These are phyloP conservation scores for Apiospora koreana DNA, from an alignment of 2,329 filamentous ascomycete species.

Conservation along the genomic window DNA sequence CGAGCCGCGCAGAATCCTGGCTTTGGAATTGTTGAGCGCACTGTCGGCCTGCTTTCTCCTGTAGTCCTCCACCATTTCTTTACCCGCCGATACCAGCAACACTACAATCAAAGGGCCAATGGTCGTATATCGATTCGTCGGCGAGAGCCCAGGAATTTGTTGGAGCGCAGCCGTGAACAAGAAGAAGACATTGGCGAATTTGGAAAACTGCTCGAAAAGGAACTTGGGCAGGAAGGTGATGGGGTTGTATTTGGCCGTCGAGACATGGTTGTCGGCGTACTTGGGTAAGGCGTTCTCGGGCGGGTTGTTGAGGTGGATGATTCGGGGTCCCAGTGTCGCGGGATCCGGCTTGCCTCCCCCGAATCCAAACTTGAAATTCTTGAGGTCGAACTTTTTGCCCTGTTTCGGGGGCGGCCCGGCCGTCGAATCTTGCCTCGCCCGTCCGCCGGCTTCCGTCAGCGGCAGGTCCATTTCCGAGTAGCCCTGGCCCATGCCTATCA, in stretches of 20 bases:
- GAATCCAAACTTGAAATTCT: constrained; percentile 91
- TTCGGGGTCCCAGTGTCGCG: constrained; percentile 83
- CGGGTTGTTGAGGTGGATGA: constrained; percentile 95
- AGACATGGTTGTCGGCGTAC: constrained; percentile 95
- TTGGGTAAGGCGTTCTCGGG: constrained; percentile 87
- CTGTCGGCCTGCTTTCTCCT: constrained; percentile 85
- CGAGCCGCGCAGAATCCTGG: constrained; percentile 79
- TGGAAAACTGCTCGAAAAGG: constrained; percentile 96
- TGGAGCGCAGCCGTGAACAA: constrained; percentile 93
- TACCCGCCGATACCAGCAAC: constrained; percentile 89
- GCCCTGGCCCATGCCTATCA: constrained; percentile 77
- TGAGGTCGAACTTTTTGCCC: constrained; percentile 64
- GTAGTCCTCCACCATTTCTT: constrained; percentile 93
- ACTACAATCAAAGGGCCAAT: constrained; percentile 93
- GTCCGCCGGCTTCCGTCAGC: constrained; percentile 68
- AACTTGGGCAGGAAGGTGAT: constrained; percentile 96
- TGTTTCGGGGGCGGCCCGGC: constrained; percentile 41
- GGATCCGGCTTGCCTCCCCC: constrained; percentile 83
- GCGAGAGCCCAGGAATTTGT: constrained; percentile 92
- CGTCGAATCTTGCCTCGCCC: constrained; percentile 36
- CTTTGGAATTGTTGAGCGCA: constrained; percentile 83
- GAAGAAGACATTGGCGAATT: constrained; percentile 99
- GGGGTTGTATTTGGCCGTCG: constrained; percentile 95
- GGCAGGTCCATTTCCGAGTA: constrained; percentile 99
- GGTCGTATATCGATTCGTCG: constrained; percentile 93